Percentiles rank a stretch among this genome's conserved stretches.
Evolutionary conservation across 176 grass and related monocot species (phyloP).

Genomic region (Saccharum officinarum): DNA sequence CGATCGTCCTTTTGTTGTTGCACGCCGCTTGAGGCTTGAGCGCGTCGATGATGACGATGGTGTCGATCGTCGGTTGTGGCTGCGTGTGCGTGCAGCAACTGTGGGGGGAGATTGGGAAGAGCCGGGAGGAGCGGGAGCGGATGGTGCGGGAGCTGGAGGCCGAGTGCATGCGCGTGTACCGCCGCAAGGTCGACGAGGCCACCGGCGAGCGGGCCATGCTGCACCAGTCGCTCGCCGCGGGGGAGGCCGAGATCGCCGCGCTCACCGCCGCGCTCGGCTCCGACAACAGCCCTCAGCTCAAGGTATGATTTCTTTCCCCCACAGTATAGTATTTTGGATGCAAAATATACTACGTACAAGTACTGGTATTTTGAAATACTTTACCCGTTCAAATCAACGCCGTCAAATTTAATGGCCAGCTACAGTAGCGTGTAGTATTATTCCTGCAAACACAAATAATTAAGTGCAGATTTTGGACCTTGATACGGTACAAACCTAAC

Average conservation of each 20-base stretch:
- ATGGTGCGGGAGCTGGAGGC: constrained; percentile 59
- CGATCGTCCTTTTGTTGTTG: no score
- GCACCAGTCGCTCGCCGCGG: constrained; percentile 58
- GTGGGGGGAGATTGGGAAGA: constrained; percentile 68
- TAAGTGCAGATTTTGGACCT: no score
- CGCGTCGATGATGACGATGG: background rate
- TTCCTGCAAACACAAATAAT: no score
- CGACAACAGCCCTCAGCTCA: constrained; percentile 47
- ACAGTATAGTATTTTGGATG: no score
- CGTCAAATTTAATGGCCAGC: no score
- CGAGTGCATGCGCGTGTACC: constrained; percentile 64
- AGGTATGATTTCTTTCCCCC: constrained; percentile 5
- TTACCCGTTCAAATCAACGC: no score
- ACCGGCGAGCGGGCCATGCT: constrained; percentile 49
- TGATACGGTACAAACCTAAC: background rate
- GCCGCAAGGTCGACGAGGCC: constrained; percentile 62
- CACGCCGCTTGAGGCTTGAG: no score
- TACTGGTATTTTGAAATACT: no score
- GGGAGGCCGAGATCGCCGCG: constrained; percentile 64
- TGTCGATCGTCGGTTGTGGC: background rate
- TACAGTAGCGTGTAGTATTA: no score
- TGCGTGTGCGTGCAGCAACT: constrained; percentile 43
- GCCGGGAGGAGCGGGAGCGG: constrained; percentile 49
- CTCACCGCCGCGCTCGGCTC: constrained; percentile 52
- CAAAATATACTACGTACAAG: no score